Conservation (phyloP, 2,329 filamentous ascomycete species). For the Chaetomiaceae sp. region DNA sequence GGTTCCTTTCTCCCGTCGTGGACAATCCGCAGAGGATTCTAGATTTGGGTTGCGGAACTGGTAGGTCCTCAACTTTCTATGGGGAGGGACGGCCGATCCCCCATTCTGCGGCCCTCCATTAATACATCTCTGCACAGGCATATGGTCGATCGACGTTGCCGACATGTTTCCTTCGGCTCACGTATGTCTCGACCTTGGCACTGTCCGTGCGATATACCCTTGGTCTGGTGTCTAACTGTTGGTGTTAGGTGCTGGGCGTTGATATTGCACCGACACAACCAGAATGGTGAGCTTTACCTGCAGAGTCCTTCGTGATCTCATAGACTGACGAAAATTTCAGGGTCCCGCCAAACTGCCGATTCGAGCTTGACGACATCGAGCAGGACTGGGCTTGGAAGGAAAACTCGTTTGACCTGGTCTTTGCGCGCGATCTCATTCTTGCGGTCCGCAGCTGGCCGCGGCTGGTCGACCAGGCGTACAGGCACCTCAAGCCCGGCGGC, state of each 20-base stretch:
- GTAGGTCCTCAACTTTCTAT: not conserved
- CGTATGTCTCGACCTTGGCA: no score
- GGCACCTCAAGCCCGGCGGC: slow-evolving; percentile 26
- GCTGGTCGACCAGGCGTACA: slow-evolving; percentile 34
- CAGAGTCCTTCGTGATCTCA: not conserved
- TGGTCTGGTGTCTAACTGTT: not conserved
- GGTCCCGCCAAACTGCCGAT: slow-evolving; percentile 35
- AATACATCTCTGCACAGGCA: slow-evolving; percentile 19
- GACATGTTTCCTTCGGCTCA: slow-evolving; percentile 18
- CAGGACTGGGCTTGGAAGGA: slow-evolving; percentile 35
- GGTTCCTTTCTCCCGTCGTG: slow-evolving; percentile 18
- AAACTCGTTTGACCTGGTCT: slow-evolving; percentile 34
- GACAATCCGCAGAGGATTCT: slow-evolving; percentile 29
- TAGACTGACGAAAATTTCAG: not conserved
- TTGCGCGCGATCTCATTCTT: slow-evolving; percentile 27
- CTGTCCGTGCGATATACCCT: not conserved
- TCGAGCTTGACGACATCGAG: slow-evolving; percentile 37
- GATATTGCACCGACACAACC: slow-evolving; percentile 50
- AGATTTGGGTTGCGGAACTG: slow-evolving; percentile 30
- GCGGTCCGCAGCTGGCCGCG: slow-evolving; percentile 32
- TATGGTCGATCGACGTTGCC: slow-evolving; percentile 31
- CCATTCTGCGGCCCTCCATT: no score
- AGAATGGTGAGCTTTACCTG: slow-evolving; percentile 25
- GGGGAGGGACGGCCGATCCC: no score
- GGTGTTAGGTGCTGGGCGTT: slow-evolving; percentile 36